A percentile compares a stretch with the other conserved stretches of the same genome.
These are phyloP conservation scores for Protoeuglena noctilucae DNA, from an alignment of 139 green algal species.

Conservation along the genomic window DNA sequence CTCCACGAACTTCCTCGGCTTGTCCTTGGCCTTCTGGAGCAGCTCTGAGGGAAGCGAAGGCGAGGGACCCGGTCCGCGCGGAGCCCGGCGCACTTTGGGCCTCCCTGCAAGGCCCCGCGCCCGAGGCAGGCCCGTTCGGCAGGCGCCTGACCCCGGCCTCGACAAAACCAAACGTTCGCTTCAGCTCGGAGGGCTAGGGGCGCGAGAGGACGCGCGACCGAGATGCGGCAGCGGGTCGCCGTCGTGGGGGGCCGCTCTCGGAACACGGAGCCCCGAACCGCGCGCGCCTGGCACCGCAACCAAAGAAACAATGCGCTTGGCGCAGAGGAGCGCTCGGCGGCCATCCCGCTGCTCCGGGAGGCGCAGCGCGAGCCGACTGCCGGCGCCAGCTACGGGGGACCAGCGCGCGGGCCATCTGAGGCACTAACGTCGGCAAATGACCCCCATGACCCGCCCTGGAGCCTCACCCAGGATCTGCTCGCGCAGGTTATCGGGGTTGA, in stretches of 20 bases:
- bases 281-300: too few species aligned
- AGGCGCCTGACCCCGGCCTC: not conserved
- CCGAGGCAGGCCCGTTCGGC: not conserved
- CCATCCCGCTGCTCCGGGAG: not conserved
- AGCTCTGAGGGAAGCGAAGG: slow-evolving; percentile 31
- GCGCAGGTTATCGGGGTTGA: not conserved
- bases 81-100: slow-evolving; percentile 14
- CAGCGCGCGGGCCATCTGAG: too few species aligned
- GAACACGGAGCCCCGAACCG: too few species aligned
- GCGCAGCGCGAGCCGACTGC: not conserved
- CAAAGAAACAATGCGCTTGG: too few species aligned
- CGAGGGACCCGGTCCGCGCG: slow-evolving; percentile 4
- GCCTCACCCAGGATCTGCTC: not conserved
- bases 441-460: too few species aligned
- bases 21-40: slow-evolving; percentile 59
- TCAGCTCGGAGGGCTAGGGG: not conserved
- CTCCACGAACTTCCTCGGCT: slow-evolving; percentile 95
- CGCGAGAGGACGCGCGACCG: not conserved
- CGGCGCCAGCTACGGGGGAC: not conserved
- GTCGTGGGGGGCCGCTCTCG: too few species aligned
- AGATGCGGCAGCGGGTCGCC: too few species aligned
- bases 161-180: not conserved
- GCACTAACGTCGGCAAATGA: too few species aligned
- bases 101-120: slow-evolving; percentile 14
- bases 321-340: not conserved